Conservation (phyloP, 306 rosid genomes). For the Medicago ruthenica region DNA sequence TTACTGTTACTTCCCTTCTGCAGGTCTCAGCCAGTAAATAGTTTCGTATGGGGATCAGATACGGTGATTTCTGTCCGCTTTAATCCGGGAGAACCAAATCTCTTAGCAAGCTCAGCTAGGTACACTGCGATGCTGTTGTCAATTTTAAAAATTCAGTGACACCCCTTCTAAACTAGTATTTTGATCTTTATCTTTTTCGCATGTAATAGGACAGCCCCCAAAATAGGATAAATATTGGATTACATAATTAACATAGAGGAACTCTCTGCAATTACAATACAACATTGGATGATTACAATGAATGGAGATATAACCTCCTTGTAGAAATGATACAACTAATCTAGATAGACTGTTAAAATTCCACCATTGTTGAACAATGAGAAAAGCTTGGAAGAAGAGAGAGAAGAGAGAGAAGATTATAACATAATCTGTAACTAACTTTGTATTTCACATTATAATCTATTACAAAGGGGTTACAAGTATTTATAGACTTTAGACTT, state of each 20-base stretch:
- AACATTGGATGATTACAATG: too few relatives aligned
- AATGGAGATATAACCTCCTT: not conserved
- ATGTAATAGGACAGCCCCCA: not conserved
- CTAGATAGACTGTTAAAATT: too few relatives aligned
- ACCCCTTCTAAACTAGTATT: not conserved
- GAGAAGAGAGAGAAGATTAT: too few relatives aligned
- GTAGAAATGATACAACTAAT: not conserved
- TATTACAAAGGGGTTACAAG: too few relatives aligned
- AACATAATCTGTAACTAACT: too few relatives aligned
- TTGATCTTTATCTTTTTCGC: not conserved
- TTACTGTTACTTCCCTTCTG: slow-evolving; percentile 30
- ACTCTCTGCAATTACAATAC: too few relatives aligned
- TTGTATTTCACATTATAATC: too few relatives aligned
- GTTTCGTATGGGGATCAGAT: slow-evolving; percentile 81
- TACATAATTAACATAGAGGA: too few relatives aligned
- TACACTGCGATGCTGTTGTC: slow-evolving; percentile 36
- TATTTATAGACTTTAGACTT: too few relatives aligned
- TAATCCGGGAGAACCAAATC: slow-evolving; percentile 82
- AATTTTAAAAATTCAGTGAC: not conserved
- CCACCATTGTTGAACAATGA: too few relatives aligned
- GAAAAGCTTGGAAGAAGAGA: too few relatives aligned
- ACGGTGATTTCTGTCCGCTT: slow-evolving; percentile 78
- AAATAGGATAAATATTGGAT: too few relatives aligned
- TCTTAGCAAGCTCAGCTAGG: slow-evolving; percentile 84
- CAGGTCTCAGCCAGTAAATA: slow-evolving; percentile 82